These are phyloP conservation scores for Annulohypoxylon maeteangense DNA, from an alignment of 495 filamentous ascomycete species.

Conservation along the genomic window DNA sequence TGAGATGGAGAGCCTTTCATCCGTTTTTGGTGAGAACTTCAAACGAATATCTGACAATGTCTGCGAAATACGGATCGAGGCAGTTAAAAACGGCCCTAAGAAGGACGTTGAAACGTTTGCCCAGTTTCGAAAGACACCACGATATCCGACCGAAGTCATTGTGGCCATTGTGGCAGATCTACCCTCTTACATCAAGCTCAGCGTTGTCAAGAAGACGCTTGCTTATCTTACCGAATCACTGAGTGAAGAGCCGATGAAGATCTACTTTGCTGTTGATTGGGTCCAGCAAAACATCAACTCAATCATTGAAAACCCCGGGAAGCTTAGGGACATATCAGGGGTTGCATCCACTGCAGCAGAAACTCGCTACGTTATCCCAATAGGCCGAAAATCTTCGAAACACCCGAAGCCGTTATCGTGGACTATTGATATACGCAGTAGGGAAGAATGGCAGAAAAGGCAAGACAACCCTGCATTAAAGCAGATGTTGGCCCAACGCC, in stretches of 20 bases:
- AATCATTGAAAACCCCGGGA: constrained; percentile 85
- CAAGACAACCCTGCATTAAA: constrained; percentile 67
- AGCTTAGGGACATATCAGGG: constrained; percentile 80
- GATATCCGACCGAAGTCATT: constrained; percentile 84
- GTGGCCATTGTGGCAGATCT: constrained; percentile 73
- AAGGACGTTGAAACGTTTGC: constrained; percentile 55
- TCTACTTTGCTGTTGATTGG: constrained; percentile 92
- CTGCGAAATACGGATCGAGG: constrained; percentile 69
- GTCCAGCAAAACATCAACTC: constrained; percentile 77
- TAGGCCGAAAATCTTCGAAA: constrained; percentile 55
- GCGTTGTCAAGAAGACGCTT: constrained; percentile 82
- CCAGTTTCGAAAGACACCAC: constrained; percentile 62
- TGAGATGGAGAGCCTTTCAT: constrained; percentile 80
- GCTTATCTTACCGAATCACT: constrained; percentile 72
- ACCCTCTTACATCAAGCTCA: constrained; percentile 93
- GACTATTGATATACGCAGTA: constrained; percentile 53
- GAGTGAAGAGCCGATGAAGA: constrained; percentile 81
- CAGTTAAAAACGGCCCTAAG: constrained; percentile 56
- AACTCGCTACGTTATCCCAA: constrained; percentile 44
- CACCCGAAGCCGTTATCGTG: constrained; percentile 63
- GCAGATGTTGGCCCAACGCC: constrained; percentile 74
- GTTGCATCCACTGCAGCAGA: constrained; percentile 69
- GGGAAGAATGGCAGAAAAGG: constrained; percentile 58
- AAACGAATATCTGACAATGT: constrained; percentile 64
- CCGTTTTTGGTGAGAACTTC: constrained; percentile 80